Percentiles rank a stretch among this genome's conserved stretches.
Conservation (phyloP, 2,329 filamentous ascomycete species). For the Neonectria punicea region DNA sequence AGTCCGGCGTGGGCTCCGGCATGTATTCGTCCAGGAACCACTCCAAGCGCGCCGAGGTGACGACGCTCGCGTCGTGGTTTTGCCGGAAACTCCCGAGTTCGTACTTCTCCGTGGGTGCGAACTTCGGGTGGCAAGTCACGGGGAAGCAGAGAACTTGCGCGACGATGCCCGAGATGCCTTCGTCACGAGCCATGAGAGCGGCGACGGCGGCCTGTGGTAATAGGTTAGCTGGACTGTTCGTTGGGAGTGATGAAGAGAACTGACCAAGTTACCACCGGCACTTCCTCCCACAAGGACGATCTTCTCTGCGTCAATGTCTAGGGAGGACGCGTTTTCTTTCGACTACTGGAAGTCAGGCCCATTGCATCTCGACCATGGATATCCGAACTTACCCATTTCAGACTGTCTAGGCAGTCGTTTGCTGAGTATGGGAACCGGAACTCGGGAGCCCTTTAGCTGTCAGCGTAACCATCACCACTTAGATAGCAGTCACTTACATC, state of each 20-base stretch:
- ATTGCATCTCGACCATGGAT: neutral
- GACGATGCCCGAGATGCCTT: conserved; percentile 46
- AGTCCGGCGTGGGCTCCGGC: conserved; percentile 36
- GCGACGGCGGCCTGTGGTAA: conserved; percentile 40
- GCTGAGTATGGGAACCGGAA: conserved; percentile 48
- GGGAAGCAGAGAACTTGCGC: conserved; percentile 51
- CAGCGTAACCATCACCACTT: conserved; percentile 6
- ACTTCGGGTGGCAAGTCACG: conserved; percentile 49
- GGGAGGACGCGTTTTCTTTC: conserved; percentile 43
- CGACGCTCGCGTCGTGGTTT: conserved; percentile 45
- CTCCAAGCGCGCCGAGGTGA: conserved; percentile 45
- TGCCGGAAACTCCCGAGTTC: conserved; percentile 50
- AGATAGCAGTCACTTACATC: conserved; percentile 39
- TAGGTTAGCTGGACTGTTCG: neutral
- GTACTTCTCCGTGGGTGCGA: conserved; percentile 46
- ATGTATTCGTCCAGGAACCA: conserved; percentile 50
- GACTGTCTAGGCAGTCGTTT: conserved; percentile 50
- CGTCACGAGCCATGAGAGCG: conserved; percentile 46
- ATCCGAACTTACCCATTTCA: conserved; percentile 48
- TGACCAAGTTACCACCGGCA: conserved; percentile 49
- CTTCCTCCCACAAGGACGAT: conserved; percentile 51
- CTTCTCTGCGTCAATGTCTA: conserved; percentile 48
- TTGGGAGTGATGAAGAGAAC: conserved; percentile 5
- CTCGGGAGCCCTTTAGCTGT: conserved; percentile 49
- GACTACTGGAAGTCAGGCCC: conserved; percentile 35